phyloP scores from a whole-genome alignment of 768 basidiomycete genomes.

The Krasilnikovozyma curviuscula region DNA sequence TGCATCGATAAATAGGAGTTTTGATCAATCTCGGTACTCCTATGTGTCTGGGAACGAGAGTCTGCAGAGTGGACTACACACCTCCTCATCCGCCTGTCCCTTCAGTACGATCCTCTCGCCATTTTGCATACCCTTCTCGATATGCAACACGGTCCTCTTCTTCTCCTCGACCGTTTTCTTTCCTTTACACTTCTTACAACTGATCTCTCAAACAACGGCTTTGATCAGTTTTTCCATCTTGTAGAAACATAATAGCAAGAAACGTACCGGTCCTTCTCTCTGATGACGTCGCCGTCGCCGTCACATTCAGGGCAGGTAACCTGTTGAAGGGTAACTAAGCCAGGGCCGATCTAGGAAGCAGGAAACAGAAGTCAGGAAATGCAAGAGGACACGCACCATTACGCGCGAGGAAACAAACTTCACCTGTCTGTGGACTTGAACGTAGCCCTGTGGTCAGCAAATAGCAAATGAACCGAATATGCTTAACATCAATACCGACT shows the following conservation, averaged over 20 bases:
- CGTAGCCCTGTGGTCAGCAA: constrained; percentile 5
- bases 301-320: constrained; percentile 26
- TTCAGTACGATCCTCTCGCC: constrained; percentile 65
- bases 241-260: neutral
- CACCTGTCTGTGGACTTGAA: constrained; percentile 24
- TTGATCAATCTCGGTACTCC: neutral
- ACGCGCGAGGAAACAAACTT: constrained; percentile 12
- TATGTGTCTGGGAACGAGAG: neutral
- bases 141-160: constrained; percentile 64
- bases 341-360: constrained; percentile 7
- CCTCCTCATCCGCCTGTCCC: constrained; percentile 85
- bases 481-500: no score
- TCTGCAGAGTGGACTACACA: constrained; percentile 23
- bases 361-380: neutral
- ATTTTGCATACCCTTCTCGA: constrained; percentile 72
- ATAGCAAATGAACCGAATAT: neutral
- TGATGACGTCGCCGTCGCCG: constrained; percentile 36
- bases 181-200: constrained; percentile 93
- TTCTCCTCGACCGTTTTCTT: constrained; percentile 66
- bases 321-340: constrained; percentile 25
- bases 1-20: neutral
- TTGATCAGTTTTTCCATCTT: neutral
- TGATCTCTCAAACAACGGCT: constrained; percentile 22
- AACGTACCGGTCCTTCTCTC: constrained; percentile 62
- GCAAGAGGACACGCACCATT: neutral